These are phyloP conservation scores for Cercospora citrullina DNA, from an alignment of 2,329 filamentous ascomycete species.

Conservation along the genomic window DNA sequence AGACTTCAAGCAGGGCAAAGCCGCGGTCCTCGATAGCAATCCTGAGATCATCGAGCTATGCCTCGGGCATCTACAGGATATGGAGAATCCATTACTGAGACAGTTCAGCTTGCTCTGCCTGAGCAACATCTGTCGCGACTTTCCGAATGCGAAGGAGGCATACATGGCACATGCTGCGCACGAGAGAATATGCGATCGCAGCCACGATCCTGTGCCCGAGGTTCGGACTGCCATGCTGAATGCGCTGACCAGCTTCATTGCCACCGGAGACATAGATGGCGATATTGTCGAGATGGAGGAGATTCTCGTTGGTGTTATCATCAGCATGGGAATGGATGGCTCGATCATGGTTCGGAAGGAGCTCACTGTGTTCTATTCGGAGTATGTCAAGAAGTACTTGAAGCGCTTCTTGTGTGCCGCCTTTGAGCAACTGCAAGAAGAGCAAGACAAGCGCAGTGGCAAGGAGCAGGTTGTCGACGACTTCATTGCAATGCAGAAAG, in stretches of 20 bases:
- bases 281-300: slow-evolving; percentile 62
- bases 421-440: slow-evolving; percentile 85
- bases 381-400: slow-evolving; percentile 86
- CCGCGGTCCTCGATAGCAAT: slow-evolving; percentile 83
- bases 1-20: slow-evolving; percentile 86
- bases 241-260: slow-evolving; percentile 89
- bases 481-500: slow-evolving; percentile 23
- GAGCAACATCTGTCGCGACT: slow-evolving; percentile 89
- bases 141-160: slow-evolving; percentile 90
- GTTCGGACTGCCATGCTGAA: slow-evolving; percentile 91
- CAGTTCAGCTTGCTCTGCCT: slow-evolving; percentile 97
- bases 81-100: slow-evolving; percentile 81
- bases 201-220: slow-evolving; percentile 84
- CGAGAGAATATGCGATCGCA: slow-evolving; percentile 73
- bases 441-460: slow-evolving; percentile 46
- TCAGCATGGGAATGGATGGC: slow-evolving; percentile 91
- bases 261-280: slow-evolving; percentile 59
- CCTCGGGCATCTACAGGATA: slow-evolving; percentile 76
- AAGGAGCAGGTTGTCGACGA: slow-evolving; percentile 28
- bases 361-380: slow-evolving; percentile 87
- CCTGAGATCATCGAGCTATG: slow-evolving; percentile 89
- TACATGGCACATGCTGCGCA: slow-evolving; percentile 89
- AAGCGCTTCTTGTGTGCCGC: slow-evolving; percentile 89
- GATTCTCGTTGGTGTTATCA: slow-evolving; percentile 80
- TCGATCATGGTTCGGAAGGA: slow-evolving; percentile 94